A percentile compares a stretch with the other conserved stretches of the same genome.
These are phyloP conservation scores for Botryotinia globosa DNA, from an alignment of 2,329 filamentous ascomycete genomes.

Conservation along the genomic window DNA sequence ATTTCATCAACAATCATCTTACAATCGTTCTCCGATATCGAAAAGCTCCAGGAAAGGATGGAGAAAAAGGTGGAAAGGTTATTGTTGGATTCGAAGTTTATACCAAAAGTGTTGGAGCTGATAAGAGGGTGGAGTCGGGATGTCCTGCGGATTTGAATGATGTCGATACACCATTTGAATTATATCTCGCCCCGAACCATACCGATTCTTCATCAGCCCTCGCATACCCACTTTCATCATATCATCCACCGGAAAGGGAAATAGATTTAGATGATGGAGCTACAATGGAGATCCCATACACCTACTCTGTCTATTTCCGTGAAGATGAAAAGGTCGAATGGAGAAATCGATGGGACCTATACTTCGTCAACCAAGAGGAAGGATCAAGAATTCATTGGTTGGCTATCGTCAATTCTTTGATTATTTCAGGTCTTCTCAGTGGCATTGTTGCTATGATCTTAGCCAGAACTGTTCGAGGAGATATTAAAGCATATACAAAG, in stretches of 20 bases:
- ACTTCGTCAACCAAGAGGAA: conserved; percentile 84
- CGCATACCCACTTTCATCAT: conserved; percentile 58
- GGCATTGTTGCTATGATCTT: conserved; percentile 79
- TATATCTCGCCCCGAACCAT: conserved; percentile 63
- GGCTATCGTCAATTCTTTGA: conserved; percentile 81
- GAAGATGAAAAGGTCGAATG: conserved; percentile 79
- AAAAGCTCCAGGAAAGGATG: conserved; percentile 64
- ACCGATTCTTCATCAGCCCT: conserved; percentile 47
- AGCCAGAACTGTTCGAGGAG: conserved; percentile 71
- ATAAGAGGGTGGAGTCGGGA: conserved; percentile 57
- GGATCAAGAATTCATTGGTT: conserved; percentile 82
- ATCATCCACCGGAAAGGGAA: conserved; percentile 52
- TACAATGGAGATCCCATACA: conserved; percentile 73
- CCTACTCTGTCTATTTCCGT: conserved; percentile 87
- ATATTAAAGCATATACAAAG: conserved; percentile 68
- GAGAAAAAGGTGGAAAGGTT: conserved; percentile 69
- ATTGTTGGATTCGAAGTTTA: conserved; percentile 90
- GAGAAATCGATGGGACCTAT: conserved; percentile 82
- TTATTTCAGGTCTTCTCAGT: conserved; percentile 76
- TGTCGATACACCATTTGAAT: conserved; percentile 62
- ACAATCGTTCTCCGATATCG: conserved; percentile 80
- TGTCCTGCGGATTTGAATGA: conserved; percentile 67
- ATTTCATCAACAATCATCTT: conserved; percentile 84
- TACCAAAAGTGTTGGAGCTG: conserved; percentile 72
- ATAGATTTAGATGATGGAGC: conserved; percentile 61